These are phyloP conservation scores for Fulvia fulva DNA, from an alignment of 2,329 filamentous ascomycete species.

Conservation along the genomic window DNA sequence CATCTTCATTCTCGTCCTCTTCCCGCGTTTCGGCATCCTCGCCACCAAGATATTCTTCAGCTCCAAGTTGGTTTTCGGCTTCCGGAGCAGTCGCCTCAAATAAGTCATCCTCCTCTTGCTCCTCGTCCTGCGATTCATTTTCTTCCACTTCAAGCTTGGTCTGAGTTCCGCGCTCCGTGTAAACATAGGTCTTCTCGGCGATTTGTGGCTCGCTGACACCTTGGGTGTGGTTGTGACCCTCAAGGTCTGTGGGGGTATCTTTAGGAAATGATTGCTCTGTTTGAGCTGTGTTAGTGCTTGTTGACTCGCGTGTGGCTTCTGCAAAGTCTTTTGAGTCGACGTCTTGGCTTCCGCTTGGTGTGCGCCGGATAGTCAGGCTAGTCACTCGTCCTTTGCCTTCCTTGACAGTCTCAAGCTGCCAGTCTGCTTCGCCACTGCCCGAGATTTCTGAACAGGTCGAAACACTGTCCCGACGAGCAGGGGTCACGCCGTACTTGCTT, in stretches of 20 bases:
- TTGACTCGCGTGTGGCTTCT: background rate
- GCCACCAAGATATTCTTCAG: background rate
- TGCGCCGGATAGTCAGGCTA: slow-evolving; percentile 27
- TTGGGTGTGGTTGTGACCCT: slow-evolving; percentile 4
- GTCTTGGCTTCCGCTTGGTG: background rate
- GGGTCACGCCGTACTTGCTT: slow-evolving; percentile 29
- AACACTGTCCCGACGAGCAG: slow-evolving; percentile 10
- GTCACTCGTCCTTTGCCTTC: slow-evolving; percentile 22
- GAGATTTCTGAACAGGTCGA: slow-evolving; percentile 8
- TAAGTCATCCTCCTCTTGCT: slow-evolving; percentile 5
- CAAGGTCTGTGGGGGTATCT: slow-evolving; percentile 2
- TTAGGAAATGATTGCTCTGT: slow-evolving; percentile 3
- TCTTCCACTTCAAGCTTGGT: background rate
- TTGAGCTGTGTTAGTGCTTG: background rate
- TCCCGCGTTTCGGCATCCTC: slow-evolving; percentile 7
- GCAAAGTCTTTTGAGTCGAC: background rate
- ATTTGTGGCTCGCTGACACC: slow-evolving; percentile 12
- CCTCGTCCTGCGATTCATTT: slow-evolving; percentile 5
- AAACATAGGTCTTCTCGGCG: slow-evolving; percentile 2
- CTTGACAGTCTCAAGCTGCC: slow-evolving; percentile 28
- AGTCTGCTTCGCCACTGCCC: slow-evolving; percentile 19
- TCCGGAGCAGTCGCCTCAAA: background rate
- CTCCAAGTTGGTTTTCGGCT: slow-evolving; percentile 1
- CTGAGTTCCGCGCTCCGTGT: slow-evolving; percentile 6
- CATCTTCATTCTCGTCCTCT: slow-evolving; percentile 15